These are phyloP conservation scores for Pulicaria dysenterica DNA, from an alignment of 129 eudicot genomes.

Conservation along the genomic window DNA sequence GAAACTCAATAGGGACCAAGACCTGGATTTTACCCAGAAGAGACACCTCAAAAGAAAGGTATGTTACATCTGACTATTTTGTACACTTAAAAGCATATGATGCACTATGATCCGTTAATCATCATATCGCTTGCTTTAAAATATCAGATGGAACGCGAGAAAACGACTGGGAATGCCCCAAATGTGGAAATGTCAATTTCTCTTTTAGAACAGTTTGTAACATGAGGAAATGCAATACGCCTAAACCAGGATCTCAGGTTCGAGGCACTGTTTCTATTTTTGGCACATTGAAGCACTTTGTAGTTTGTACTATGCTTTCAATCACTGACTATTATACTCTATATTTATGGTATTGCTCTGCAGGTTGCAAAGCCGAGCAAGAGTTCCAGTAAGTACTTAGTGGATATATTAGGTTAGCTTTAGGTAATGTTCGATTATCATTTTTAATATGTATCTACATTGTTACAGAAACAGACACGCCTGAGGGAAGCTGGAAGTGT, in stretches of 20 bases:
- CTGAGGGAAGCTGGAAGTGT: slow-evolving; percentile 98
- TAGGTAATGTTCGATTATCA: too few relatives aligned
- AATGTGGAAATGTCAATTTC: slow-evolving; percentile 94
- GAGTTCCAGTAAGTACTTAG: slow-evolving; percentile 67
- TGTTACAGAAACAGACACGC: slow-evolving; percentile 71
- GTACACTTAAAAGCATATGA: slow-evolving; percentile 6
- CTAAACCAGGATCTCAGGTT: slow-evolving; percentile 93
- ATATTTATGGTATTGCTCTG: slow-evolving; percentile 24
- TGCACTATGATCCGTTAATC: neutral
- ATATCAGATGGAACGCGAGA: slow-evolving; percentile 77
- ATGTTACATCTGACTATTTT: slow-evolving; percentile 12
- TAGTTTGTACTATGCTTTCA: neutral
- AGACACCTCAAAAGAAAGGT: slow-evolving; percentile 56
- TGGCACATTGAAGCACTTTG: slow-evolving; percentile 8
- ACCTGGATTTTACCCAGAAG: slow-evolving; percentile 76
- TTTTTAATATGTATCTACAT: neutral
- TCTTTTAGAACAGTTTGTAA: slow-evolving; percentile 92
- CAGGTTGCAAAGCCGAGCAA: slow-evolving; percentile 65
- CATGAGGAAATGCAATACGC: slow-evolving; percentile 97
- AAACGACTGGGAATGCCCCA: slow-evolving; percentile 89
- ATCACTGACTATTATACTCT: neutral
- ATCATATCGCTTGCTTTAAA: slow-evolving; percentile 1
- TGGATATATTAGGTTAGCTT: too few relatives aligned
- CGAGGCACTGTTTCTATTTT: slow-evolving; percentile 6
- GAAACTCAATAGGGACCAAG: slow-evolving; percentile 57